Evolutionary conservation across 1,284 basidiomycete species (phyloP).

Genomic region (Sutorius eximius): DNA sequence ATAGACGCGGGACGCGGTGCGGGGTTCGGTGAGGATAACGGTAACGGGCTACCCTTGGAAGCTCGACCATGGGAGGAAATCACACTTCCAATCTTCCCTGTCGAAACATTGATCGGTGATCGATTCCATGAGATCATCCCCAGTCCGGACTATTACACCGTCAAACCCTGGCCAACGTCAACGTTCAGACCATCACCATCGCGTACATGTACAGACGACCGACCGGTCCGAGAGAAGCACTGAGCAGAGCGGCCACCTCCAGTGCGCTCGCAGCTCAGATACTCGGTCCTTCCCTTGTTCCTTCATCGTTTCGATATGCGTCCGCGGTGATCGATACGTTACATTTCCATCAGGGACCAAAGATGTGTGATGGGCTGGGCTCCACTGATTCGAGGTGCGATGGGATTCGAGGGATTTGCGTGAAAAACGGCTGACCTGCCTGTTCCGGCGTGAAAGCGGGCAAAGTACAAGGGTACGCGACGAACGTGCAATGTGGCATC

Average conservation of each 20-base stretch:
- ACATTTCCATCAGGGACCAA: too few species aligned
- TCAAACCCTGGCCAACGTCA: too few species aligned
- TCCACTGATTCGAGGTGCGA: background rate
- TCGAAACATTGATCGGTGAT: too few species aligned
- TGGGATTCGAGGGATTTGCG: background rate
- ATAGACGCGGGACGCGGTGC: too few species aligned
- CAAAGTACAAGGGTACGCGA: background rate
- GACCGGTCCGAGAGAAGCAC: background rate
- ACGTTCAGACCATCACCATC: background rate
- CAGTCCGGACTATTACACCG: too few species aligned
- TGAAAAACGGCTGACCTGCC: background rate
- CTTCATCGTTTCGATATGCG: background rate
- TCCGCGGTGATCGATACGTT: background rate
- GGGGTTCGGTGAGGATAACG: too few species aligned
- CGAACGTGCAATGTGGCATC: background rate
- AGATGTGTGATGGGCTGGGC: background rate
- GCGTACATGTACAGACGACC: background rate
- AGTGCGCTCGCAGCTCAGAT: background rate
- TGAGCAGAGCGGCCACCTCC: background rate
- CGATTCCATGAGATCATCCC: too few species aligned
- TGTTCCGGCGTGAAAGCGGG: background rate
- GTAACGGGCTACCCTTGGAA: too few species aligned
- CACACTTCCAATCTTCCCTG: too few species aligned
- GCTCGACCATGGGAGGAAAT: too few species aligned
- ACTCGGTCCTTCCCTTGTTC: background rate